A percentile compares a stretch with the other conserved stretches of the same genome.
phyloP scores from a whole-genome alignment of 352 stramenopile species.

The Phytopythium ostracodes region DNA sequence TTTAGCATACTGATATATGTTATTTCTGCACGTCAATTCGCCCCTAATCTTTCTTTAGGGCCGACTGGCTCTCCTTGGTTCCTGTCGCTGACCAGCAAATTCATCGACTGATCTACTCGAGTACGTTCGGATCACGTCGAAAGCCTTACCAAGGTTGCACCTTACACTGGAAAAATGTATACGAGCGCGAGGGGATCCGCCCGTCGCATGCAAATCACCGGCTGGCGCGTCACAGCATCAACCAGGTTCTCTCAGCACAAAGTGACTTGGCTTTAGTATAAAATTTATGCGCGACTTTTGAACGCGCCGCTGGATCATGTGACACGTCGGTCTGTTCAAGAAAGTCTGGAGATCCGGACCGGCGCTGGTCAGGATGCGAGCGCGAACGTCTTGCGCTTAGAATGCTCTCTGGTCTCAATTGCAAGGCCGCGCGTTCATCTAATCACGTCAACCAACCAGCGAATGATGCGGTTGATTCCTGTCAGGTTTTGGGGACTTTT shows the following conservation, averaged over 20 bases:
- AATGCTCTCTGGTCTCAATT: neutral
- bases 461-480: neutral
- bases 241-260: neutral
- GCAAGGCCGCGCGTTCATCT: neutral
- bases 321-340: neutral
- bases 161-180: neutral
- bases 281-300: neutral
- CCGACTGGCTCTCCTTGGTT: neutral
- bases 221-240: conserved; percentile 1
- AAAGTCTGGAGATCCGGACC: neutral
- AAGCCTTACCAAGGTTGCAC: neutral
- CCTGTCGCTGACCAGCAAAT: neutral
- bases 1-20: neutral
- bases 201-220: neutral
- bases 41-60: neutral
- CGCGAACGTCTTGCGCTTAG: neutral
- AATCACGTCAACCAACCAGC: neutral
- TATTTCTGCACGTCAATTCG: too few relatives aligned
- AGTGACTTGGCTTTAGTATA: neutral
- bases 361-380: neutral
- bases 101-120: neutral
- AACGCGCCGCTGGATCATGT: neutral
- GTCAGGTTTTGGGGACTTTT: neutral
- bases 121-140: neutral
- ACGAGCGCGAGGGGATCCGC: neutral